These are phyloP conservation scores for Tritrichomonas foetus DNA, from an alignment of 208 protist species.

Conservation along the genomic window DNA sequence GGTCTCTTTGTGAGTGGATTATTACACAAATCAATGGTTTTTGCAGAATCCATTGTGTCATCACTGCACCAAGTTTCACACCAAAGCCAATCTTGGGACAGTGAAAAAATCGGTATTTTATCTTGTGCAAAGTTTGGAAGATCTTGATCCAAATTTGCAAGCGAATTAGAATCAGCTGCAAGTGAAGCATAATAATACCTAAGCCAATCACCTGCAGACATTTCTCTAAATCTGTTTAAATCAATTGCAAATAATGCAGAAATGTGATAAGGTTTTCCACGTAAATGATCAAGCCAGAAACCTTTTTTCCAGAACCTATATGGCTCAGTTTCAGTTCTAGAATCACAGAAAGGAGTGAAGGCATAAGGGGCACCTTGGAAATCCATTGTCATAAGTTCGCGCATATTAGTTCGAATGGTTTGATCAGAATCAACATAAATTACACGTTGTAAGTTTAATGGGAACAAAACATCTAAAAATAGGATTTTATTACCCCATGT, in stretches of 20 bases:
- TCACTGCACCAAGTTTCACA: constrained; percentile 62
- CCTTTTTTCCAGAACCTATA: constrained; percentile 64
- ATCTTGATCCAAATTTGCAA: constrained; percentile 57
- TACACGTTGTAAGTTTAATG: constrained; percentile 79
- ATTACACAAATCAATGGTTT: constrained; percentile 68
- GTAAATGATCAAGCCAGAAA: constrained; percentile 49
- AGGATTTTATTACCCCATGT: constrained; percentile 99
- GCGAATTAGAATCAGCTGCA: constrained; percentile 53
- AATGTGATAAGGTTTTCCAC: constrained; percentile 60
- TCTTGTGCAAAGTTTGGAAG: constrained; percentile 63
- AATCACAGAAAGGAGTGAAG: constrained; percentile 93
- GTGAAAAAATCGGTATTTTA: constrained; percentile 58
- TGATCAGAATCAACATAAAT: constrained; percentile 98
- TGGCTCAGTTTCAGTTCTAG: constrained; percentile 74
- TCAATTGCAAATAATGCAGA: constrained; percentile 62
- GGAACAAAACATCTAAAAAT: constrained; percentile 98
- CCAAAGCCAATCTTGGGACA: constrained; percentile 66
- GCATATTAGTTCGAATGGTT: constrained; percentile 68
- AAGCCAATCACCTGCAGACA: constrained; percentile 54
- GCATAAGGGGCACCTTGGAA: constrained; percentile 75
- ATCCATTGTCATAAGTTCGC: constrained; percentile 91
- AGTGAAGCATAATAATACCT: constrained; percentile 59
- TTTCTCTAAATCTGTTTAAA: constrained; percentile 53
- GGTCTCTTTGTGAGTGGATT: constrained; percentile 64
- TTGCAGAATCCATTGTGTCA: constrained; percentile 51